Evolutionary conservation across 2,329 filamentous ascomycete genomes (phyloP).

Genomic region (Alternaria gansuensis): DNA sequence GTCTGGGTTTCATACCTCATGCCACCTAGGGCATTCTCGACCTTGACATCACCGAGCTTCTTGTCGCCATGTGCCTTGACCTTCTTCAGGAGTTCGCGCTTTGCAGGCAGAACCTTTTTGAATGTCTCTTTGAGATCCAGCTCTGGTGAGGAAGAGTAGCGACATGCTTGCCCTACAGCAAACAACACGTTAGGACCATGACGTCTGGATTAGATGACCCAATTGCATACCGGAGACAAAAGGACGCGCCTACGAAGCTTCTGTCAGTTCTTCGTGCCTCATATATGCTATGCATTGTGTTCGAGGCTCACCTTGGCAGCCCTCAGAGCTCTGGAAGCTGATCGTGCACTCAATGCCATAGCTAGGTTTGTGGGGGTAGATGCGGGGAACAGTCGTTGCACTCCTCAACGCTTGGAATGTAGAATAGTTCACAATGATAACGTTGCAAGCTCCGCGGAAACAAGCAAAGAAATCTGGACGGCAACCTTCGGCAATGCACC

Average conservation of each 20-base stretch:
- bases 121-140: constrained; percentile 90
- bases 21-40: constrained; percentile 92
- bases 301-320: constrained; percentile 66
- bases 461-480: constrained; percentile 34
- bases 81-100: constrained; percentile 91
- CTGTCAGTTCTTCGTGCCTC: constrained; percentile 24
- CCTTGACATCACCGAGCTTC: constrained; percentile 88
- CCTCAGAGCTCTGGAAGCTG: constrained; percentile 69
- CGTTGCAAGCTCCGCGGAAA: constrained; percentile 8
- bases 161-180: constrained; percentile 57
- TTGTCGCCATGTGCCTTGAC: constrained; percentile 87
- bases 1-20: constrained; percentile 71
- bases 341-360: constrained; percentile 72
- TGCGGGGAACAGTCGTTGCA: constrained; percentile 33
- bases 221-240: constrained; percentile 51
- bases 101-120: constrained; percentile 83
- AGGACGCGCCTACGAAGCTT: constrained; percentile 39
- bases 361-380: constrained; percentile 45
- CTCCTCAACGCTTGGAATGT: constrained; percentile 19
- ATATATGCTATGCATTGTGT: not conserved
- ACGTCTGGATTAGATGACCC: constrained; percentile 11
- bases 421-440: constrained; percentile 11
- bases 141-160: constrained; percentile 79
- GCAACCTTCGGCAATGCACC: constrained; percentile 42
- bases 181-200: constrained; percentile 25